These are phyloP conservation scores for Globisporangium camurandrum DNA, from an alignment of 352 stramenopile species.

Conservation along the genomic window DNA sequence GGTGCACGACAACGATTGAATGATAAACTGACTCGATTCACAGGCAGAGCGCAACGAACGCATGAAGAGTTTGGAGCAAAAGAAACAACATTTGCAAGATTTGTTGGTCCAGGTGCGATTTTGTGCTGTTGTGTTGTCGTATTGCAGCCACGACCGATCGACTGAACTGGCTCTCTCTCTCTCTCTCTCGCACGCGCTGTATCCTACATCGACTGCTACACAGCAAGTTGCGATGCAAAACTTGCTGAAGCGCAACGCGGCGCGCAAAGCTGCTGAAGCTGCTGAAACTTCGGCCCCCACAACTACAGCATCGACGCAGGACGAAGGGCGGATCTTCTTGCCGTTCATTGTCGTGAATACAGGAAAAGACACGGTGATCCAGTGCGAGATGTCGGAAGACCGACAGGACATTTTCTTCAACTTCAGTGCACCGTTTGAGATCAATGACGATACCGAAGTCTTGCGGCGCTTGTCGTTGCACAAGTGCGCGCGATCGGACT, in stretches of 20 bases:
- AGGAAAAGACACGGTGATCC: slow-evolving; percentile 90
- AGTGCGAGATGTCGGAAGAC: slow-evolving; percentile 96
- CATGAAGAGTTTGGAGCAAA: slow-evolving; percentile 77
- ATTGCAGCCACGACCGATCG: no score
- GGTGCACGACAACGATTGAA: no score
- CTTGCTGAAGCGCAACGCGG: slow-evolving; percentile 83
- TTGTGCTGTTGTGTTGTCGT: background rate
- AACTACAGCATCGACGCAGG: slow-evolving; percentile 7
- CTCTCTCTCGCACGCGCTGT: no score
- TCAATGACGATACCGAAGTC: slow-evolving; percentile 97
- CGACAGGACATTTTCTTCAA: slow-evolving; percentile 96
- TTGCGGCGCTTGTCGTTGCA: slow-evolving; percentile 91
- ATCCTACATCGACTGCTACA: no score
- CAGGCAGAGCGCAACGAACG: slow-evolving; percentile 70
- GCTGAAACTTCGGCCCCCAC: background rate
- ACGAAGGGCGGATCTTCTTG: slow-evolving; percentile 88
- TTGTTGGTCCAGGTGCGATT: slow-evolving; percentile 77
- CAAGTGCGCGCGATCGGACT: slow-evolving; percentile 52
- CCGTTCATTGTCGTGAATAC: slow-evolving; percentile 97
- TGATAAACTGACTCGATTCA: background rate
- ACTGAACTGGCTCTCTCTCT: slow-evolving; percentile 2
- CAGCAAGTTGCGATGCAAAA: slow-evolving; percentile 94
- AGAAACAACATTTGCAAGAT: slow-evolving; percentile 89
- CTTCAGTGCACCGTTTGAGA: slow-evolving; percentile 95
- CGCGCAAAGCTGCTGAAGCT: slow-evolving; percentile 28